Percentiles rank a stretch among this genome's conserved stretches.
Evolutionary conservation across 2,329 filamentous ascomycete genomes (phyloP).

Genomic region (Chalaropsis ovoidea): DNA sequence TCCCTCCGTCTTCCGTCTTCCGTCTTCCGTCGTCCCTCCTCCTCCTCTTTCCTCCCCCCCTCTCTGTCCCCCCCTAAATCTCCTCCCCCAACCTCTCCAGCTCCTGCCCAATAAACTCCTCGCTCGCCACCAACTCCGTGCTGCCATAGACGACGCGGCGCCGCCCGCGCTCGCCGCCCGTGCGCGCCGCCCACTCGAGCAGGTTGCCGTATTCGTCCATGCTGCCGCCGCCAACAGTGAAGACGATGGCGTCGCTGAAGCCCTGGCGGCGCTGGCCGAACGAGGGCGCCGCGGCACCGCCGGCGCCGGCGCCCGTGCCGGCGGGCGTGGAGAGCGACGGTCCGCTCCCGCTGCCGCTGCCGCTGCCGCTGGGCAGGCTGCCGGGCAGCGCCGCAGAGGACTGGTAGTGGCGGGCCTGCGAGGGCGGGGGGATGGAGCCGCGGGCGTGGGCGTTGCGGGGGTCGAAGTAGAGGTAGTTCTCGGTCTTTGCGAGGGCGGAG

Average conservation of each 20-base stretch:
- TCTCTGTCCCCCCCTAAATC: conserved; percentile 30
- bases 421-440: conserved; percentile 78
- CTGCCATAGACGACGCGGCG: conserved; percentile 89
- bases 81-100: conserved; percentile 53
- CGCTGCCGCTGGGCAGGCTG: conserved; percentile 39
- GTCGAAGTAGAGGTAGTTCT: conserved; percentile 95
- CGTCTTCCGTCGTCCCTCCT: too few relatives aligned
- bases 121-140: conserved; percentile 66
- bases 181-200: conserved; percentile 86
- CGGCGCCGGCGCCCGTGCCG: conserved; percentile 36
- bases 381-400: conserved; percentile 39
- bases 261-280: conserved; percentile 87
- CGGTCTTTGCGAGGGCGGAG: conserved; percentile 89
- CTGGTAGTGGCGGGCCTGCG: conserved; percentile 43
- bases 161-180: conserved; percentile 51
- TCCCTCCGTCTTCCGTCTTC: too few relatives aligned
- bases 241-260: conserved; percentile 85
- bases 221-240: conserved; percentile 87
- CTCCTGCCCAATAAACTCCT: conserved; percentile 55
- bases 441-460: conserved; percentile 85
- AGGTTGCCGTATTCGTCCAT: conserved; percentile 99
- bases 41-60: neutral
- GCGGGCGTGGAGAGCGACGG: conserved; percentile 41
- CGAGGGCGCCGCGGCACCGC: conserved; percentile 61
- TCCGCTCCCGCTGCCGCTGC: conserved; percentile 33